A percentile compares a stretch with the other conserved stretches of the same genome.
Evolutionary conservation across 2,329 filamentous ascomycete species (phyloP).

Genomic region (Truncatella angustata): DNA sequence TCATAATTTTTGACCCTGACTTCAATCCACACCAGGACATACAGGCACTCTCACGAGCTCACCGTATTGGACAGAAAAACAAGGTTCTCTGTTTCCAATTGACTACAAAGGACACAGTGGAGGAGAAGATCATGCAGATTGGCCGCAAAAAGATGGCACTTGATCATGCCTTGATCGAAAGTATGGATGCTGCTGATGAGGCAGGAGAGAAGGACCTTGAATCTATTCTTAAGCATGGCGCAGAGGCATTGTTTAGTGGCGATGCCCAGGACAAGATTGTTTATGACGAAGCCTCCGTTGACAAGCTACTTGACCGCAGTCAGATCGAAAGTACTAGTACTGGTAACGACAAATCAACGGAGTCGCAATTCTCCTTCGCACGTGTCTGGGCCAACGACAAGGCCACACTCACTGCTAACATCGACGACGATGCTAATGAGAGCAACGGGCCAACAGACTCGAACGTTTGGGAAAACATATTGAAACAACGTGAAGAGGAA

Average conservation of each 20-base stretch:
- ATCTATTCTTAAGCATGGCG: slow-evolving; percentile 83
- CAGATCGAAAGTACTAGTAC: slow-evolving; percentile 70
- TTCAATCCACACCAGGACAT: slow-evolving; percentile 99
- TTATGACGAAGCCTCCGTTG: slow-evolving; percentile 81
- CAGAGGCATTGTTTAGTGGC: slow-evolving; percentile 80
- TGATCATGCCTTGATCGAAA: slow-evolving; percentile 91
- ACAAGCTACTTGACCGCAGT: slow-evolving; percentile 85
- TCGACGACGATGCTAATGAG: slow-evolving; percentile 50
- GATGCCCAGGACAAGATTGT: slow-evolving; percentile 69
- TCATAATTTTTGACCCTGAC: slow-evolving; percentile 95
- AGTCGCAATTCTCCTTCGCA: slow-evolving; percentile 85
- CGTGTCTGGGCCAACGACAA: slow-evolving; percentile 89
- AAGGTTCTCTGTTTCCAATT: slow-evolving; percentile 95
- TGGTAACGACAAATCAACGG: slow-evolving; percentile 62
- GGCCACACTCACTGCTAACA: slow-evolving; percentile 61
- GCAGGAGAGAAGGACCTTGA: slow-evolving; percentile 78
- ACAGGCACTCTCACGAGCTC: slow-evolving; percentile 89
- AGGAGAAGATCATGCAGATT: slow-evolving; percentile 95
- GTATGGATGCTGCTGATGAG: slow-evolving; percentile 81
- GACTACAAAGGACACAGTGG: slow-evolving; percentile 82
- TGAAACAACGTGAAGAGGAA: slow-evolving; percentile 76
- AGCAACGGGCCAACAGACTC: slow-evolving; percentile 57
- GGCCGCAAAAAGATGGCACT: slow-evolving; percentile 94
- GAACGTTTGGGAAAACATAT: slow-evolving; percentile 85
- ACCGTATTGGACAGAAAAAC: slow-evolving; percentile 93